A percentile compares a stretch with the other conserved stretches of the same genome.
Evolutionary conservation across 75 land plant species (phyloP).

Genomic region (Cupressus sempervirens): DNA sequence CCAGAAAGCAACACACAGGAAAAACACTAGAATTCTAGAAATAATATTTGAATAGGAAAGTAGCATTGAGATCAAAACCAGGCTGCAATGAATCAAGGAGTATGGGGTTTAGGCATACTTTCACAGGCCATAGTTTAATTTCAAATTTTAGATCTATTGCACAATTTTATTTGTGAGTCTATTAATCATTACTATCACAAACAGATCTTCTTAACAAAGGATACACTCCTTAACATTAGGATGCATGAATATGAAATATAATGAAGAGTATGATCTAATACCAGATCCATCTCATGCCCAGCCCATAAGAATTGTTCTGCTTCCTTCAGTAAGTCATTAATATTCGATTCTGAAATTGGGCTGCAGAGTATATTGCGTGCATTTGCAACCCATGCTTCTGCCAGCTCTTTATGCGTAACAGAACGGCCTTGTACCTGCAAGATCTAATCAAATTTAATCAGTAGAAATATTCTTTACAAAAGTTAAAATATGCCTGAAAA

Average conservation of each 20-base stretch:
- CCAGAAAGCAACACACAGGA: background rate
- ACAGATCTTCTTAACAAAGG: background rate
- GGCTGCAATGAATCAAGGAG: background rate
- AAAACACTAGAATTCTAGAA: background rate
- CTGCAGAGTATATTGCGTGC: conserved; percentile 26
- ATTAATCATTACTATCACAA: background rate
- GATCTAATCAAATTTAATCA: background rate
- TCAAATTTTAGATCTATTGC: background rate
- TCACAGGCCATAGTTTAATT: background rate
- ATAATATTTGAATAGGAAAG: background rate
- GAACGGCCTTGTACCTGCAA: conserved; percentile 59
- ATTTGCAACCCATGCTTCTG: conserved; percentile 60
- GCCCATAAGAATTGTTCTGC: conserved; percentile 96
- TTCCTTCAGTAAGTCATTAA: conserved; percentile 42
- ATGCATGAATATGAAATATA: background rate
- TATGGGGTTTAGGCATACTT: background rate
- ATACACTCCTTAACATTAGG: background rate
- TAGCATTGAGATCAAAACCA: background rate
- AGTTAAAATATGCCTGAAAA: background rate
- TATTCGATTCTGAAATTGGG: conserved; percentile 33
- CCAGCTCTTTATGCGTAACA: conserved; percentile 48
- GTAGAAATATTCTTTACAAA: background rate
- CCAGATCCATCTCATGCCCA: conserved; percentile 88
- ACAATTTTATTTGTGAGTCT: background rate
- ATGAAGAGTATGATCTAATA: conserved; percentile 12